Evolutionary conservation across 768 basidiomycete genomes (phyloP), one percentile per base, ranked within the genome.

Genomic region (Fistulinella prunicolor): DNA sequence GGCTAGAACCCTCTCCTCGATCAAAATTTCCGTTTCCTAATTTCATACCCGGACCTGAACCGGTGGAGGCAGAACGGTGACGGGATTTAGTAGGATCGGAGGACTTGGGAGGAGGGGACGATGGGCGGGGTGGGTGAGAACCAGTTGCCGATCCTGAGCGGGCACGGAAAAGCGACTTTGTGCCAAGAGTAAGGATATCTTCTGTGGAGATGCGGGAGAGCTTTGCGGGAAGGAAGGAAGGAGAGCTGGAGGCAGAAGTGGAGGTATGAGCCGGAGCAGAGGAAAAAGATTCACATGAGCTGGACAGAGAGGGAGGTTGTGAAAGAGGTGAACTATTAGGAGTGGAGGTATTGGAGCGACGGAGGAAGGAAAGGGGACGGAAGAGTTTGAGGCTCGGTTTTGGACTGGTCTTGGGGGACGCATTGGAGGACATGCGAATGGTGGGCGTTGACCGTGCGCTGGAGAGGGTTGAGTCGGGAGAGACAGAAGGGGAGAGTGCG

Each of bases 131-230:
- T 29, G 38, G 22, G 7, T 32, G 49, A 22, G 45, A 3, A 9
- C 40, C 39, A 4, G 32, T 44, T 0, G 50, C 3, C 9, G 62
- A 64, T 3, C 51, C 56, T 7, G 62, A 54, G 29, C 58, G 63
- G 6, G 50, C 0, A 38, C 67, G 61, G 51, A 70, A 65, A 42
- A 73, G 49, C 3, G 62, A 57, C 38, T 54, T 66, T 24, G 62
- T 46, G 17, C 66, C 60, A 16, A 66, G 48, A 9, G 66, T 55
- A 19, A 68, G 50, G 14, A 68, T 43, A 30, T 70, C 65, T 29
- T 71, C 70, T 19, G 57, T 47, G 9, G 60, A 57, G n/a, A 65
- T 46, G 17, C 54, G 61, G 17, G 45, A 35, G 19, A 56, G 52
- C 19, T 41, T 58, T 34, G 38, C 5, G 7, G 53, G 34, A 2